Evolutionary conservation across 805 yeast species (phyloP), one percentile per base, ranked within the genome.

Genomic region (Barnettozyma vustinii): DNA sequence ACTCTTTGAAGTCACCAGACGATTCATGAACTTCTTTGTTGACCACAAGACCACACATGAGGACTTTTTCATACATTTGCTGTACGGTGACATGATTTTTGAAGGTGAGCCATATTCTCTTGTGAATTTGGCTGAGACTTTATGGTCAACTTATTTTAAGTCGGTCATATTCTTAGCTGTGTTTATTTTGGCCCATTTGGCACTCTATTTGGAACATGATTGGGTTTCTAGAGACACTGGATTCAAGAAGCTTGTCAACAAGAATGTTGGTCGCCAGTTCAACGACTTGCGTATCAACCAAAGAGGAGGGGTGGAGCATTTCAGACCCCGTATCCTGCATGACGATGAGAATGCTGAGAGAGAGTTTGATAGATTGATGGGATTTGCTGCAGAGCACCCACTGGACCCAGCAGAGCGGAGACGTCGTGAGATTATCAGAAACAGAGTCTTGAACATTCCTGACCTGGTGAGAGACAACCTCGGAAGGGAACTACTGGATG

Each of bases 221-320:
- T 81, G 85, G 80, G 84, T 85, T 15, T 77, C 79, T 1, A 69
- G 81, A 47, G 95, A 86, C 61, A 80, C 81, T 43, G 89, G 88
- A 0, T 84, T 83, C 61, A 64, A 70, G 26, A 80, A 79, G 58
- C 72, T 84, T 61, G 68, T 85, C 16, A 62, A 74, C 46, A 78
- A 72, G 53, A 77, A 75, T 50, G 77, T 86, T 42, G 94, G 94
- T 2, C 74, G 46, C 21, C 27, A 15, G 8, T 39, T 23, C 10
- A 20, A 21, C 18, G 27, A 20, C 21, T 23, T 39, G 18, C 42
- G 30, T 20, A 9, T 13, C 18, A 39, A 23, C 27, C 27, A 9
- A 39, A 10, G 18, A n/a, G 42, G 20, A 9, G 42, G 16, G 18
- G 27, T 12, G n/a, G 25, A 23, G 9, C 42, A 19, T 10, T 23